phyloP scores from a whole-genome alignment of 2,329 filamentous ascomycete genomes.

The Botryotinia globosa region DNA sequence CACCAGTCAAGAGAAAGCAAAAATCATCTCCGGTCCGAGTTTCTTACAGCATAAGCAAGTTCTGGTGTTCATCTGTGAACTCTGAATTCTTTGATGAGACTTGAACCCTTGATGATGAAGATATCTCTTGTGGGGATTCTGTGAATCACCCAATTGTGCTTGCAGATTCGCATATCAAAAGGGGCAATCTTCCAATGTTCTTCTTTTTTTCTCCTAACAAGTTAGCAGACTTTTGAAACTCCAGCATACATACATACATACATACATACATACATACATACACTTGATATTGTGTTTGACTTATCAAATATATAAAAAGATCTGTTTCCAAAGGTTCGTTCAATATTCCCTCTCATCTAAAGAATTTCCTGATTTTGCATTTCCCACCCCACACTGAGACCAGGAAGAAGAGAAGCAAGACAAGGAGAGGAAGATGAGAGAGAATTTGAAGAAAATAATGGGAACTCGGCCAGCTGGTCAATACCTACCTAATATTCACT shows the following conservation, averaged over 20 bases:
- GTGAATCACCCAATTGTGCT: background rate
- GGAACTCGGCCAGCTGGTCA: background rate
- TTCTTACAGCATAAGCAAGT: slow-evolving; percentile 3
- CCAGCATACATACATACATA: background rate
- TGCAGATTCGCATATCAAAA: slow-evolving; percentile 1
- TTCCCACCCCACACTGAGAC: background rate
- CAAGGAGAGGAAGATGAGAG: background rate
- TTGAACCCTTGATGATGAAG: background rate
- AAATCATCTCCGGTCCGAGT: slow-evolving; percentile 8
- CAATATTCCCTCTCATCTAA: background rate
- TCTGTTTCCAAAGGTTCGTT: background rate
- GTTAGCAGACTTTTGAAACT: background rate
- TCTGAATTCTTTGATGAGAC: background rate
- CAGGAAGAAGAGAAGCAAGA: background rate
- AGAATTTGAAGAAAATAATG: background rate
- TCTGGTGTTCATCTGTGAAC: background rate
- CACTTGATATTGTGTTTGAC: background rate
- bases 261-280: too few species aligned
- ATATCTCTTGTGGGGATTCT: background rate
- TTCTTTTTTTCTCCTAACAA: background rate
- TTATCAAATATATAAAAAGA: background rate
- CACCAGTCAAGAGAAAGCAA: background rate
- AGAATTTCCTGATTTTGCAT: background rate
- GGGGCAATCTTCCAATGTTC: too few species aligned
- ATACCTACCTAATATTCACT: background rate